Evolutionary conservation across 495 filamentous ascomycete genomes (phyloP), one percentile per base, ranked within the genome.

Genomic region (Penicillium coffeae): DNA sequence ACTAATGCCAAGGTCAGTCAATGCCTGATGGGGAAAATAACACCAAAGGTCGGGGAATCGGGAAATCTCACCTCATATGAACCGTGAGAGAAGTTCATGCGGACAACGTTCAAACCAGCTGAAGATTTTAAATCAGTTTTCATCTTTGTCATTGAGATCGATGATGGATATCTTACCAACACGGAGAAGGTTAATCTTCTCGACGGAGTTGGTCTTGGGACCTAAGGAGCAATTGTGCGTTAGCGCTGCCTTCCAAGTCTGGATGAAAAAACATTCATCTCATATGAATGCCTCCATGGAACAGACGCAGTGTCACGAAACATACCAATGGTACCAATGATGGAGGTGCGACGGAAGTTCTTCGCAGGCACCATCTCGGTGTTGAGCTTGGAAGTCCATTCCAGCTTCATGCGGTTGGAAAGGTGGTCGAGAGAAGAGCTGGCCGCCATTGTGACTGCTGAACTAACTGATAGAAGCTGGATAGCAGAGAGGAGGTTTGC

Each of bases 61-160:
- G 64, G 60, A 43, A 60, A 60, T 57, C 66, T 52, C 63, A 85
- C 82, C 71, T 94, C 91, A 70, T 98, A 90, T 56, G 87, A 87
- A 58, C 93, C 93, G 70, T 98, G 93, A 54, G 92, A 96, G 70
- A 97, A 98, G 83, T 98, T 98, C 90, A 96, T 94, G 69, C 93
- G 94, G 54, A 96, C 93, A 52, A 98, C 90, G 70, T 96, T 96
- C 53, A 96, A 83, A 69, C 93, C 93, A 53, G 83, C 85, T 85
- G 50, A 52, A 41, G 5, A 4, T 10, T 36, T 7, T 22, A 8
- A 34, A 42, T 63, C 43, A 63, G 54, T 52, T 33, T 44, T 40
- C 14, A 39, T 22, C n/a, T 39, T 20, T 4, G 18, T 21, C 3
- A 14, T 33, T 43, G 8, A n/a, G n/a, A n/a, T n/a, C n/a, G n/a